These are phyloP conservation scores for Grosmannia clavigera DNA, from an alignment of 2,329 filamentous ascomycete genomes.

Conservation along the genomic window DNA sequence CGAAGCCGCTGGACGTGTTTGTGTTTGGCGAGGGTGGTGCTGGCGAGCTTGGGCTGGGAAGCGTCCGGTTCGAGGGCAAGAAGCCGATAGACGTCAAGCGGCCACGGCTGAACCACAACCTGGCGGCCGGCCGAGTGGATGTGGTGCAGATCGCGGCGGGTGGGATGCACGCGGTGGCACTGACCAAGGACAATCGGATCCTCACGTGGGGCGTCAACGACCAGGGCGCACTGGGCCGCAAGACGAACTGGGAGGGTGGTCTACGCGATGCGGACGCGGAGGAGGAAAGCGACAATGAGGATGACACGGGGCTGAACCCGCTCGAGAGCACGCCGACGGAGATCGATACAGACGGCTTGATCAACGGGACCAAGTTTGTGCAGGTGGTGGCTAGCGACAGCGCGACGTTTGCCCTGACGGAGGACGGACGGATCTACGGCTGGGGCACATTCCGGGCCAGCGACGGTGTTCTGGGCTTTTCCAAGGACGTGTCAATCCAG, in stretches of 20 bases:
- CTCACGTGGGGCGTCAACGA: slow-evolving; percentile 84
- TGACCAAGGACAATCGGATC: slow-evolving; percentile 72
- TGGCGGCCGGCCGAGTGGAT: slow-evolving; percentile 43
- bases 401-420: slow-evolving; percentile 63
- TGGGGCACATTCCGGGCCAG: slow-evolving; percentile 67
- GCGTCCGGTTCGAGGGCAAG: slow-evolving; percentile 46
- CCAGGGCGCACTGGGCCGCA: slow-evolving; percentile 65
- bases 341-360: slow-evolving; percentile 32
- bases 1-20: slow-evolving; percentile 55
- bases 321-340: slow-evolving; percentile 49
- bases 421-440: slow-evolving; percentile 64
- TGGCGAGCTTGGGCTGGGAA: slow-evolving; percentile 74
- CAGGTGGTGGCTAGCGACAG: slow-evolving; percentile 64
- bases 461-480: slow-evolving; percentile 35
- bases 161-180: slow-evolving; percentile 68
- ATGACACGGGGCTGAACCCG: slow-evolving; percentile 42
- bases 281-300: slow-evolving; percentile 23
- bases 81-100: slow-evolving; percentile 60
- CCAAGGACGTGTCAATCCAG: slow-evolving; percentile 24
- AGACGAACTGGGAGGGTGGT: slow-evolving; percentile 52
- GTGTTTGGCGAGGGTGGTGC: slow-evolving; percentile 70
- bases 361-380: slow-evolving; percentile 24
- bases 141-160: slow-evolving; percentile 68
- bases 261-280: slow-evolving; percentile 40
- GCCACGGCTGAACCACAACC: slow-evolving; percentile 54